These are phyloP conservation scores for Pichia membranifaciens DNA, from an alignment of 805 yeast genomes.

Conservation along the genomic window DNA sequence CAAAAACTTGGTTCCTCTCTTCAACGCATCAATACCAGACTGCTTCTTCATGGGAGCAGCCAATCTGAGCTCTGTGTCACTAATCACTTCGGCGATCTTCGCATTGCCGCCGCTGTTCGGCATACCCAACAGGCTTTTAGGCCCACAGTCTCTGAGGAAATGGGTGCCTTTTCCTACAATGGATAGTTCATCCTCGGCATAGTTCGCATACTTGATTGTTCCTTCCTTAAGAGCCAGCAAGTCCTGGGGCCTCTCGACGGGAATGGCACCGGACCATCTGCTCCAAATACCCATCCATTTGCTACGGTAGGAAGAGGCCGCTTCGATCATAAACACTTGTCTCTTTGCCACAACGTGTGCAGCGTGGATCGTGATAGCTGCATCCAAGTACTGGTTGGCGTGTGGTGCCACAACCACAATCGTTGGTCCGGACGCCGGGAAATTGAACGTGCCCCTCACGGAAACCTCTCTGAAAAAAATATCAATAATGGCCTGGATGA, in stretches of 20 bases:
- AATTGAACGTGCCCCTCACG: slow-evolving; percentile 76
- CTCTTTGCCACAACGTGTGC: slow-evolving; percentile 61
- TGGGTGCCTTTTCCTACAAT: slow-evolving; percentile 62
- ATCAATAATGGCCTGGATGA: slow-evolving; percentile 28
- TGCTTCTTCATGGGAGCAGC: slow-evolving; percentile 63
- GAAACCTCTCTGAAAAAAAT: slow-evolving; percentile 84
- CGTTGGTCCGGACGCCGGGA: slow-evolving; percentile 70
- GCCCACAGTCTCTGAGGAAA: slow-evolving; percentile 58
- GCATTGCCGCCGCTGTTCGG: slow-evolving; percentile 73
- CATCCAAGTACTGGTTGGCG: slow-evolving; percentile 80
- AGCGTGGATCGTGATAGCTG: slow-evolving; percentile 66
- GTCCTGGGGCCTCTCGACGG: slow-evolving; percentile 91
- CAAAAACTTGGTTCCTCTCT: slow-evolving; percentile 52
- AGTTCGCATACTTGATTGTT: slow-evolving; percentile 43
- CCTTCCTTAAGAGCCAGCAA: slow-evolving; percentile 59
- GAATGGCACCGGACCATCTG: slow-evolving; percentile 72
- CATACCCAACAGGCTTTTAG: slow-evolving; percentile 67
- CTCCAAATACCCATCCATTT: slow-evolving; percentile 73
- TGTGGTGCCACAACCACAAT: slow-evolving; percentile 96
- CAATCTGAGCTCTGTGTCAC: slow-evolving; percentile 63
- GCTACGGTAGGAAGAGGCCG: slow-evolving; percentile 67
- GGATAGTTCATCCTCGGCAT: slow-evolving; percentile 42
- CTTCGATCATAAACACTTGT: slow-evolving; percentile 75
- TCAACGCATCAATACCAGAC: slow-evolving; percentile 40
- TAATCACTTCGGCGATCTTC: slow-evolving; percentile 60